These are phyloP conservation scores for Recurvomyces mirabilis DNA, from an alignment of 495 filamentous ascomycete species.

Conservation along the genomic window DNA sequence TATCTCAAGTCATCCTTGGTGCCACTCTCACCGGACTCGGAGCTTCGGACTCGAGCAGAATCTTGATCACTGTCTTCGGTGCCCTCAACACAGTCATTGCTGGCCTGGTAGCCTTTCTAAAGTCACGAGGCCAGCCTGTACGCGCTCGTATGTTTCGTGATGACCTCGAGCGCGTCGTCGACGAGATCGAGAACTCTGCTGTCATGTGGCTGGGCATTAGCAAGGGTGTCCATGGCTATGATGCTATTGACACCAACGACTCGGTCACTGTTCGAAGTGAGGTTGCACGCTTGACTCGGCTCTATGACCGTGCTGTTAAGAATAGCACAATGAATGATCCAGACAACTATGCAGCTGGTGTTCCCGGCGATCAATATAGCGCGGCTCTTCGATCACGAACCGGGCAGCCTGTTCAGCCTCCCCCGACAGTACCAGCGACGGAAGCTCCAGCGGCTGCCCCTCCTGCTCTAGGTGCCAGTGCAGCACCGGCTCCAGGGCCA, in stretches of 20 bases:
- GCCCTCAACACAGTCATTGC: slow-evolving; percentile 19
- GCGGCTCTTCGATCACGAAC: slow-evolving; percentile 14
- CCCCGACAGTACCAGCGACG: not conserved
- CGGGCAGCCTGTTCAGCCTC: not conserved
- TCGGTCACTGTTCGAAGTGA: slow-evolving; percentile 22
- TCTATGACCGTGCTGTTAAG: slow-evolving; percentile 22
- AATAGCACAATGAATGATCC: slow-evolving; percentile 22
- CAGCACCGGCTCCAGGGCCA: not conserved
- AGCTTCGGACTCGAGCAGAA: slow-evolving; percentile 5
- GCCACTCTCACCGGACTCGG: slow-evolving; percentile 18
- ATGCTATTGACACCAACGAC: slow-evolving; percentile 21
- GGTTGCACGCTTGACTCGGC: slow-evolving; percentile 21
- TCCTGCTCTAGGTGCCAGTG: not conserved
- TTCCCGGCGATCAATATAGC: slow-evolving; percentile 4
- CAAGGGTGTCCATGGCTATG: slow-evolving; percentile 19
- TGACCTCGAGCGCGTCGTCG: slow-evolving; percentile 15
- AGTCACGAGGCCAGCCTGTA: slow-evolving; percentile 15
- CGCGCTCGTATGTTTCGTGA: slow-evolving; percentile 12
- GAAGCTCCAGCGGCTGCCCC: not conserved
- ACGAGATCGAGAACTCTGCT: slow-evolving; percentile 18
- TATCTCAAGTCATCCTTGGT: slow-evolving; percentile 16
- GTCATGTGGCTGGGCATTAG: slow-evolving; percentile 16
- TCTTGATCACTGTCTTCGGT: slow-evolving; percentile 19
- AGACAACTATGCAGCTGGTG: slow-evolving; percentile 17
- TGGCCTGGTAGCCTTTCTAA: slow-evolving; percentile 13